Percentiles rank a stretch among this genome's conserved stretches.
Conservation (phyloP, 495 filamentous ascomycete genomes). For the Barbatosphaeria neglecta region DNA sequence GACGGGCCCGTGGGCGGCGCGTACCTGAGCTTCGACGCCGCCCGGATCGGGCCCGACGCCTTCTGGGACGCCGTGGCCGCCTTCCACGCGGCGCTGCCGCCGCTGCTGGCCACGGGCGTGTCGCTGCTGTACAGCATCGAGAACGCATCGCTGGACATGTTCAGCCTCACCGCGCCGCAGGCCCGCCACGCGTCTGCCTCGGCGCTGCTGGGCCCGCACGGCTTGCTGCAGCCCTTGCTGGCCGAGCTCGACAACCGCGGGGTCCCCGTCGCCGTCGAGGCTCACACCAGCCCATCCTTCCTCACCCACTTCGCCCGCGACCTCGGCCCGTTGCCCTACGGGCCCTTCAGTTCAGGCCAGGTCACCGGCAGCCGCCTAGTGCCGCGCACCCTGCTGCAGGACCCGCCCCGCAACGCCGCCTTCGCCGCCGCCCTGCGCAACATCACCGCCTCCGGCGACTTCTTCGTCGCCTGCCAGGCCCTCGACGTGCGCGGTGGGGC, state of each 20-base stretch:
- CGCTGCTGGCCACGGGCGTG: slow-evolving; percentile 1
- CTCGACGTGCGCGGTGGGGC: slow-evolving; percentile 1
- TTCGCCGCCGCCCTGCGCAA: slow-evolving; percentile 28
- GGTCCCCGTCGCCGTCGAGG: slow-evolving; percentile 10
- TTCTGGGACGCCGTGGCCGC: slow-evolving; percentile 29
- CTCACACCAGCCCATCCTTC: slow-evolving; percentile 23
- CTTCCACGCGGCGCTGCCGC: slow-evolving; percentile 20
- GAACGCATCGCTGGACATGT: not conserved
- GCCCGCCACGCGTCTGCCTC: not conserved
- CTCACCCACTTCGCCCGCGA: slow-evolving; percentile 23
- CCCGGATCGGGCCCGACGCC: slow-evolving; percentile 11
- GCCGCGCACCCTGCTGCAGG: slow-evolving; percentile 28
- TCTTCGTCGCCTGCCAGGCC: slow-evolving; percentile 28
- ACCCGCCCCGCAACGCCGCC: slow-evolving; percentile 15
- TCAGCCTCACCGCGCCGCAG: not conserved
- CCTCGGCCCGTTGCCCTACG: slow-evolving; percentile 11
- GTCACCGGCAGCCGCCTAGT: slow-evolving; percentile 32
- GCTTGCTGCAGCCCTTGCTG: slow-evolving; percentile 9
- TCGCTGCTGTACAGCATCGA: not conserved
- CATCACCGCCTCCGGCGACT: slow-evolving; percentile 24
- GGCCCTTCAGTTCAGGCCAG: slow-evolving; percentile 1
- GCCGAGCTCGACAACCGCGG: slow-evolving; percentile 12
- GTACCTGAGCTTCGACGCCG: slow-evolving; percentile 3
- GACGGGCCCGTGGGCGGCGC: slow-evolving; percentile 10
- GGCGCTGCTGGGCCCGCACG: not conserved